Conservation (phyloP, 441 rosid genomes). For the Flueggea neowawraea region DNA sequence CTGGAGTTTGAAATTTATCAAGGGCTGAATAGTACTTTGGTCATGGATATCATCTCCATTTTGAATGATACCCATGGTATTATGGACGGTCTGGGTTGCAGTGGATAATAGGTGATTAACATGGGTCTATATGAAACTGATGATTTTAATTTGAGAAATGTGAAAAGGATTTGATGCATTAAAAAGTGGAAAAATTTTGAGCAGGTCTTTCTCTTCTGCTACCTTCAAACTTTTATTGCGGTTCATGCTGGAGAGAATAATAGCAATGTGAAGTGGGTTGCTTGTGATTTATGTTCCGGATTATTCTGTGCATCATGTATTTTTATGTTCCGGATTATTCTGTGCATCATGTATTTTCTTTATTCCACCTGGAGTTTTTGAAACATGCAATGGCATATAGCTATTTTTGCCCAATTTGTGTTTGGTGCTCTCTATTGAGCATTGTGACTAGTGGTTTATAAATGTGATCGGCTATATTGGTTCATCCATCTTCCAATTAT, state of each 20-base stretch:
- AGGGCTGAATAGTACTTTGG: no score
- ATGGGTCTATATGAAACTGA: constrained; percentile 4
- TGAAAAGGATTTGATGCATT: neutral
- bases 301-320: neutral
- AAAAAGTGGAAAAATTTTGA: neutral
- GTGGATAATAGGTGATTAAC: no score
- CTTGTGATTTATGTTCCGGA: constrained; percentile 1
- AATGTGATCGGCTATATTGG: neutral
- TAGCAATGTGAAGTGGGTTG: constrained; percentile 13
- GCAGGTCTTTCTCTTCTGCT: constrained; percentile 6
- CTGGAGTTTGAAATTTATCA: constrained; percentile 13
- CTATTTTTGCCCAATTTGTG: no score
- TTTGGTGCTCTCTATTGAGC: neutral
- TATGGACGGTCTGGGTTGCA: no score
- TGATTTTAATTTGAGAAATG: constrained; percentile 9
- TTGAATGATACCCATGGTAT: no score
- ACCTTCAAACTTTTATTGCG: neutral
- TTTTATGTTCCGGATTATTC: neutral
- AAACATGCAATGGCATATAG: neutral
- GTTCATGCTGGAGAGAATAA: constrained; percentile 15
- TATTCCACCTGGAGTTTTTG: neutral
- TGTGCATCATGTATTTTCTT: neutral
- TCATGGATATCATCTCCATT: no score
- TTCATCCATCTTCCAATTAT: neutral
- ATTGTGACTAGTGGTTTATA: neutral